These are phyloP conservation scores for Graphilbum fragrans DNA, from an alignment of 2,329 filamentous ascomycete species.

Conservation along the genomic window DNA sequence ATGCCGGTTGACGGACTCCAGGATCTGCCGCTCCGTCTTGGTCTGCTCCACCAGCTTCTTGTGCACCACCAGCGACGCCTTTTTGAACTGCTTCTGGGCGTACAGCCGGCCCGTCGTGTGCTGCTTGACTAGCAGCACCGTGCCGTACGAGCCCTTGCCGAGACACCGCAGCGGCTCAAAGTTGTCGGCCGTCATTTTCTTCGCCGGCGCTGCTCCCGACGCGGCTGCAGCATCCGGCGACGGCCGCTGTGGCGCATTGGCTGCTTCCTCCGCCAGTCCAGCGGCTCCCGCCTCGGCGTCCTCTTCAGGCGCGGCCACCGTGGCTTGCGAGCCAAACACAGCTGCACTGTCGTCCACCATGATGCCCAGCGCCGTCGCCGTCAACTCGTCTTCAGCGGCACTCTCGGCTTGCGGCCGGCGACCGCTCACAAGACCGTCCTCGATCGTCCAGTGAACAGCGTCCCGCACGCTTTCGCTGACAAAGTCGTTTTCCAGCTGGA, in stretches of 20 bases:
- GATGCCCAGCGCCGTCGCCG: background rate
- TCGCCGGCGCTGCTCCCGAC: background rate
- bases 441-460: slow-evolving; percentile 13
- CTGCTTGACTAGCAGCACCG: slow-evolving; percentile 88
- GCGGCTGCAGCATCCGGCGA: no score
- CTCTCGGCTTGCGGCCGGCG: background rate
- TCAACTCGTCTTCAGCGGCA: background rate
- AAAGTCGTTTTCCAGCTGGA: slow-evolving; percentile 75
- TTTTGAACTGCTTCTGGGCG: slow-evolving; percentile 97
- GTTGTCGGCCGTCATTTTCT: slow-evolving; percentile 82
- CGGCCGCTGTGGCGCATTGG: no score
- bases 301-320: no score
- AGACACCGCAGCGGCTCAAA: slow-evolving; percentile 87
- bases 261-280: background rate
- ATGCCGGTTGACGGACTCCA: slow-evolving; percentile 92
- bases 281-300: background rate
- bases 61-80: slow-evolving; percentile 87
- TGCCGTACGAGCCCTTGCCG: slow-evolving; percentile 93
- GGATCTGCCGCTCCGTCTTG: slow-evolving; percentile 86
- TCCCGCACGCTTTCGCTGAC: slow-evolving; percentile 52
- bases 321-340: no score
- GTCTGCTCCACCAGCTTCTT: slow-evolving; percentile 96
- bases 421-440: background rate
- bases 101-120: slow-evolving; percentile 76
- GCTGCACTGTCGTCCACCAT: no score